Evolutionary conservation across 208 protist species (phyloP).

Genomic region (Leptomonas seymouri): DNA sequence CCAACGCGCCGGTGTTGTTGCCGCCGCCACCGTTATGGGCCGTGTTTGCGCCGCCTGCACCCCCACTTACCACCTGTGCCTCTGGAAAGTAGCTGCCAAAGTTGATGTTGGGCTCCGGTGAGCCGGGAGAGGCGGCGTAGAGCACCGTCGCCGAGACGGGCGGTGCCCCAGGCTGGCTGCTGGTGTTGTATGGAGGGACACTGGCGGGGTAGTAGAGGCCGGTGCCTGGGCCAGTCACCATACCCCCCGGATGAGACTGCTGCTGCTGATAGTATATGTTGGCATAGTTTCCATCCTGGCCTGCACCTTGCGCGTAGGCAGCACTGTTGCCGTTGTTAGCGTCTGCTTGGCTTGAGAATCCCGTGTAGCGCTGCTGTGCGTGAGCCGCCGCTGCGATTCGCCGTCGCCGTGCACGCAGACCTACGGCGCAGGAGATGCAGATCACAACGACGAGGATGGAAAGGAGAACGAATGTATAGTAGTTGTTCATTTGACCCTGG

Average conservation of each 20-base stretch:
- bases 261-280: slow-evolving; percentile 26
- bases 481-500: not conserved
- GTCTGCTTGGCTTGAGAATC: not conserved
- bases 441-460: not conserved
- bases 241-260: slow-evolving; percentile 5
- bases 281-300: not conserved
- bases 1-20: not conserved
- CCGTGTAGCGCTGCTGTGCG: not conserved
- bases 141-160: slow-evolving; percentile 10
- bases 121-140: slow-evolving; percentile 14
- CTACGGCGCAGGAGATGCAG: not conserved
- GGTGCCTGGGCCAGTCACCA: not conserved
- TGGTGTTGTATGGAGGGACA: not conserved
- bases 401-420: not conserved
- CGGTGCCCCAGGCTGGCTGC: not conserved
- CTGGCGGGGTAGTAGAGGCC: slow-evolving; percentile 6
- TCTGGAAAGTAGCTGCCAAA: slow-evolving; percentile 21
- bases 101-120: not conserved
- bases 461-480: not conserved
- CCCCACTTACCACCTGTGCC: slow-evolving; percentile 6
- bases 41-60: no score
- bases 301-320: not conserved
- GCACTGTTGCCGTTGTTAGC: not conserved
- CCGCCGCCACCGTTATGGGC: not conserved
- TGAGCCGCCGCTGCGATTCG: not conserved